Base-by-base conservation (phyloP, 2,329 filamentous ascomycete species). In the Pyrenophora teres region DNA sequence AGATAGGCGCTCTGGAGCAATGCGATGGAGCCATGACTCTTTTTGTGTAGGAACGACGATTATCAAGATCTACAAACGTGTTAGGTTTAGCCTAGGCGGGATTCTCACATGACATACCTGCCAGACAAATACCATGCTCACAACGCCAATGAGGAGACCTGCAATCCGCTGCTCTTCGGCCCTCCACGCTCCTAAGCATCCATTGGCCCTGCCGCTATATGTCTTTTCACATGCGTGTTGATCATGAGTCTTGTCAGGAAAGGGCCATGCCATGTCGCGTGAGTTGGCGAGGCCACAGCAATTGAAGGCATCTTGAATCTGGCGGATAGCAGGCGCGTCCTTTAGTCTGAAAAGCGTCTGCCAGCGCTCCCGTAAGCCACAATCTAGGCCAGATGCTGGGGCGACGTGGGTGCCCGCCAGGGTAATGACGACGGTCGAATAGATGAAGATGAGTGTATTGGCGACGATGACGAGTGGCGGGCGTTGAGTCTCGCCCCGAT, bases 251-350 rank as follows among this genome's bases (percentile, higher is more conserved):
- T 70, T 57, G 46, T 74, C 49, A 46, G 77, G 76, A 52, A 88
- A 89, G 0, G 87, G 88, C 76, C 81, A 89, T 0, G 82, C 81
- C 59, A 81, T 82, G 63, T 91, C 86, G 25, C 67, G 70, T 23
- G 83, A 66, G 4, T 76, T 80, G 48, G 78, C 78, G 30, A 89
- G 76, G 0, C 88, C 88, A 59, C 88, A 91, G 74, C 88, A 91
- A 6, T 80, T 67, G 27, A 89, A 80, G 0, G 79, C 69, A 64
- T 90, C 84, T 63, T 91, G 88, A 43, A 91, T 86, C 2, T 73
- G 70, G 36, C 78, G 75, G 50, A 90, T 81, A 2, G 77, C 69
- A 4, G 65, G 62, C 0, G 56, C 77, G 47, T 88, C 76, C 53
- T 85, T 83, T 0, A 63, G 59, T 0, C 58, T 68, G 60, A 78